phyloP scores from a whole-genome alignment of 805 yeast genomes.

The Priceomyces castillae region DNA sequence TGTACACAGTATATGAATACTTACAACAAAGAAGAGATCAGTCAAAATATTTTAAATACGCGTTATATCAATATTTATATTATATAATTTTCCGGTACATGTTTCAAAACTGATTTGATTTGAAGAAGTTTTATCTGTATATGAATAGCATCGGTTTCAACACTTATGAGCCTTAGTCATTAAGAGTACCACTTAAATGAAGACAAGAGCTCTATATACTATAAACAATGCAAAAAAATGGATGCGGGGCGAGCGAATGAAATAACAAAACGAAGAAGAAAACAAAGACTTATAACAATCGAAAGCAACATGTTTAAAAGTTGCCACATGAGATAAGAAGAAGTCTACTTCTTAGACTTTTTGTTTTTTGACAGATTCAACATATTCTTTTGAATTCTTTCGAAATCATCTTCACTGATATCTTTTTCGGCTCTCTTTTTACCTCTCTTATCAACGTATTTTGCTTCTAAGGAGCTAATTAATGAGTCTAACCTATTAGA shows the following conservation, averaged over 20 bases:
- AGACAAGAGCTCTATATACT: too few relatives aligned
- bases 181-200: too few relatives aligned
- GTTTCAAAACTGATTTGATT: neutral
- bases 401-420: conserved; percentile 51
- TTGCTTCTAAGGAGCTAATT: conserved; percentile 47
- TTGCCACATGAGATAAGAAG: neutral
- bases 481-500: conserved; percentile 42
- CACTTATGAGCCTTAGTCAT: neutral
- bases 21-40: neutral
- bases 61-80: neutral
- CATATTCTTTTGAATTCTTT: conserved; percentile 40
- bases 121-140: neutral
- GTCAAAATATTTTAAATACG: neutral
- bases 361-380: conserved; percentile 16
- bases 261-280: too few relatives aligned
- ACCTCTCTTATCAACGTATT: conserved; percentile 43
- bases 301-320: too few relatives aligned
- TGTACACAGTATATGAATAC: neutral
- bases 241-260: too few relatives aligned
- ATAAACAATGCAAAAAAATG: too few relatives aligned
- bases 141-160: neutral
- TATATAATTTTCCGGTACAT: neutral
- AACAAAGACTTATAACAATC: too few relatives aligned
- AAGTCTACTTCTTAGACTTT: conserved; percentile 1
- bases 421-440: conserved; percentile 35